phyloP scores from a whole-genome alignment of 2,329 filamentous ascomycete species.

The Ascochyta clinopodiicola region DNA sequence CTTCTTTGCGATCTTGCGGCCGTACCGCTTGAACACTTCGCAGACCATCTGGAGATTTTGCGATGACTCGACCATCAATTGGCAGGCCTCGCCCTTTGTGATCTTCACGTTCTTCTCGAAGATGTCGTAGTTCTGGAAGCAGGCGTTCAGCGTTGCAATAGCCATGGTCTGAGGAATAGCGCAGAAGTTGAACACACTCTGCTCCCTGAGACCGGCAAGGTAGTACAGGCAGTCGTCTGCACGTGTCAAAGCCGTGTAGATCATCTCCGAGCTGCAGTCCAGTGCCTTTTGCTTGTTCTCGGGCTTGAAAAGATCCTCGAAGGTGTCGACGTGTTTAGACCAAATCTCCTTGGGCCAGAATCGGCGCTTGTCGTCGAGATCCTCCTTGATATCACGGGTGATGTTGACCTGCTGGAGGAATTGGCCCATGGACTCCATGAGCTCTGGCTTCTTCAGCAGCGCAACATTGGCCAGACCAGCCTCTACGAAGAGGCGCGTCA shows the following conservation, averaged over 20 bases:
- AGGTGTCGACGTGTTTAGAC: slow-evolving; percentile 91
- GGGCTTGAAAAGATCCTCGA: slow-evolving; percentile 87
- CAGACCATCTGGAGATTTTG: slow-evolving; percentile 86
- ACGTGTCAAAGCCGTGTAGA: slow-evolving; percentile 85
- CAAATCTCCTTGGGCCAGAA: slow-evolving; percentile 98
- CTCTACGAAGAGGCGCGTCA: slow-evolving; percentile 89
- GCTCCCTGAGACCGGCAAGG: slow-evolving; percentile 91
- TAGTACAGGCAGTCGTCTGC: slow-evolving; percentile 97
- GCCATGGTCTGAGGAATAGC: slow-evolving; percentile 98
- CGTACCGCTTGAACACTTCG: slow-evolving; percentile 79
- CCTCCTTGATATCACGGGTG: slow-evolving; percentile 92
- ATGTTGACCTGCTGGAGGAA: slow-evolving; percentile 99
- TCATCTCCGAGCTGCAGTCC: slow-evolving; percentile 90
- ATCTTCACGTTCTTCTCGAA: slow-evolving; percentile 94
- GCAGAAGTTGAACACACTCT: slow-evolving; percentile 98
- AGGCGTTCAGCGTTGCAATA: slow-evolving; percentile 88
- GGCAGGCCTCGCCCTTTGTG: slow-evolving; percentile 90
- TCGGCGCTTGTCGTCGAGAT: slow-evolving; percentile 82
- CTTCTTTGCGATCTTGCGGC: slow-evolving; percentile 85
- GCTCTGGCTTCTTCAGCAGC: slow-evolving; percentile 75
- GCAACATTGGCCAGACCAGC: slow-evolving; percentile 85
- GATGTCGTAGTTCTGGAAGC: slow-evolving; percentile 88
- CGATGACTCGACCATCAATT: slow-evolving; percentile 89
- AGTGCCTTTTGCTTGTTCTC: slow-evolving; percentile 79
- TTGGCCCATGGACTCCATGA: slow-evolving; percentile 95